These are phyloP conservation scores for Rhazya stricta DNA, from an alignment of 257 asterid species.

Conservation along the genomic window DNA sequence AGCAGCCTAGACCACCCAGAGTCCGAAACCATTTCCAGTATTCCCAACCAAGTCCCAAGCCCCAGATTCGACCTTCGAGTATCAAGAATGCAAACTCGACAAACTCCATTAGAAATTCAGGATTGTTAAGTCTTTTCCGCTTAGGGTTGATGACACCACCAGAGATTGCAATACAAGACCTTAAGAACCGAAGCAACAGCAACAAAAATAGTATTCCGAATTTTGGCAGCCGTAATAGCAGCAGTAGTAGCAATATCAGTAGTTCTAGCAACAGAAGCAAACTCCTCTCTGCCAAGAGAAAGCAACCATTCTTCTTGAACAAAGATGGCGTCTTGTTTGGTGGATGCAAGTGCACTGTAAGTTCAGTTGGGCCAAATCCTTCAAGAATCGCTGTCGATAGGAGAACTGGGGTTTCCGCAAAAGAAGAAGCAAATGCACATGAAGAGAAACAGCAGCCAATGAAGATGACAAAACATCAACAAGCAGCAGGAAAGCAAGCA, in stretches of 20 bases:
- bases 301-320: conserved; percentile 14
- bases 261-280: conserved; percentile 8
- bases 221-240: conserved; percentile 51
- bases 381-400: conserved; percentile 25
- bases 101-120: conserved; percentile 20
- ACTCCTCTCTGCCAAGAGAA: conserved; percentile 21
- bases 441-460: conserved; percentile 17
- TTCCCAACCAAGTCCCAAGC: conserved; percentile 90
- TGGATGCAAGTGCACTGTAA: conserved; percentile 56
- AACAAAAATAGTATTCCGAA: conserved; percentile 3
- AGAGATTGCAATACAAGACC: conserved; percentile 54
- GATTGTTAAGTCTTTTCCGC: conserved; percentile 53
- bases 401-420: conserved; percentile 26
- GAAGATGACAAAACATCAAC: conserved; percentile 14
- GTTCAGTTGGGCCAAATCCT: conserved; percentile 48
- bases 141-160: conserved; percentile 71
- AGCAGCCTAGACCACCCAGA: conserved; percentile 21
- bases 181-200: conserved; percentile 36
- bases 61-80: conserved; percentile 40
- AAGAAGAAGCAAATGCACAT: conserved; percentile 21
- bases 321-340: conserved; percentile 29
- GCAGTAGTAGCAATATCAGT: conserved; percentile 34
- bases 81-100: conserved; percentile 13
- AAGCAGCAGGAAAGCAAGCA: conserved; percentile 31
- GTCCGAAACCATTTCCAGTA: conserved; percentile 48